Conservation (phyloP, 306 rosid species). For the Cyamopsis tetragonoloba region DNA sequence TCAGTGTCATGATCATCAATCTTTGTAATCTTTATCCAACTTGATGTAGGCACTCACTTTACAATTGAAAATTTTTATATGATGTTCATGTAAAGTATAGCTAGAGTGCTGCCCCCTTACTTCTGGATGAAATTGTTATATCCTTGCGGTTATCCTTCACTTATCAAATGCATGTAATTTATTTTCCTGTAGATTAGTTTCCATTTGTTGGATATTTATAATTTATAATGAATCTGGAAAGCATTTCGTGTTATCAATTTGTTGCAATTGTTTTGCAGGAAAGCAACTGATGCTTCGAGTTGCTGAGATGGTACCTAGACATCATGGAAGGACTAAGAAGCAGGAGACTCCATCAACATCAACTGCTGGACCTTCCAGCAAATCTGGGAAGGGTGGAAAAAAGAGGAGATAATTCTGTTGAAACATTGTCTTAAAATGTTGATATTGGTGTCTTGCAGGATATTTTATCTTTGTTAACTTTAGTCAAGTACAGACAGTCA, state of each 20-base stretch:
- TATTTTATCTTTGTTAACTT: background rate
- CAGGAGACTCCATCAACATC: slow-evolving; percentile 64
- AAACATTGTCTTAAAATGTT: background rate
- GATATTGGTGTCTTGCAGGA: slow-evolving; percentile 7
- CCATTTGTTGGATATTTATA: too few species aligned
- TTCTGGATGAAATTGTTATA: too few species aligned
- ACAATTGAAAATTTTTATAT: too few species aligned
- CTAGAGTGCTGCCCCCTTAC: too few species aligned
- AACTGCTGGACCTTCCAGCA: slow-evolving; percentile 63
- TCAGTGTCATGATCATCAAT: background rate
- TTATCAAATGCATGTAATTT: too few species aligned
- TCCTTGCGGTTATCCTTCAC: too few species aligned
- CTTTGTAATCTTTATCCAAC: background rate
- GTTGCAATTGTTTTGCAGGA: slow-evolving; percentile 43
- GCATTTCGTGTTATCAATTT: background rate
- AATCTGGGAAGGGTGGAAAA: slow-evolving; percentile 74
- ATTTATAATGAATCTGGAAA: background rate
- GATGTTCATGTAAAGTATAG: too few species aligned
- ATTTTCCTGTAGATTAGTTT: too few species aligned
- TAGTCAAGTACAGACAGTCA: too few species aligned
- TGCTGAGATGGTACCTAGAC: slow-evolving; percentile 84
- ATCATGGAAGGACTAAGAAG: slow-evolving; percentile 84
- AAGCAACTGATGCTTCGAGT: slow-evolving; percentile 64
- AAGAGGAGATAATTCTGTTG: slow-evolving; percentile 55
- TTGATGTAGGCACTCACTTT: background rate